Conservation (phyloP, 441 rosid species). For the Hypseocharis bilobata region DNA sequence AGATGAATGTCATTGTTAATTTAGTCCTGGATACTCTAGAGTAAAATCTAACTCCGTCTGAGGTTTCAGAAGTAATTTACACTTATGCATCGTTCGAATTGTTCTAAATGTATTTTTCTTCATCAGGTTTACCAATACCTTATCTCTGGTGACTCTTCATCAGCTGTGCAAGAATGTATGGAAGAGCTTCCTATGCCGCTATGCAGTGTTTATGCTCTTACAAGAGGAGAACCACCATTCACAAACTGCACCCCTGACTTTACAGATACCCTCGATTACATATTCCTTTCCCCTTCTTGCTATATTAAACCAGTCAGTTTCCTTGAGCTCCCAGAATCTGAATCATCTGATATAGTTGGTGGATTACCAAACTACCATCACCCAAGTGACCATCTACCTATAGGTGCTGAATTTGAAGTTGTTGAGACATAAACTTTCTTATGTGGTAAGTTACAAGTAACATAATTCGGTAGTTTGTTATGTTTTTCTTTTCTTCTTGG, state of each 20-base stretch:
- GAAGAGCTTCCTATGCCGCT: constrained; percentile 56
- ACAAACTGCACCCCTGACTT: constrained; percentile 83
- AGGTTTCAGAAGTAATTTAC: background rate
- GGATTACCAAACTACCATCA: constrained; percentile 68
- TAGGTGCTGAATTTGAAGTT: constrained; percentile 70
- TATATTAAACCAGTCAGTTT: constrained; percentile 48
- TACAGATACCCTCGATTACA: constrained; percentile 68
- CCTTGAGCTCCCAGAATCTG: constrained; percentile 52
- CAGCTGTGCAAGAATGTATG: constrained; percentile 26
- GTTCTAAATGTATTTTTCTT: background rate
- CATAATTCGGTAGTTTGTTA: background rate
- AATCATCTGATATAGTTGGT: constrained; percentile 50
- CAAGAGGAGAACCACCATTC: constrained; percentile 73
- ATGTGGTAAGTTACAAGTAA: background rate
- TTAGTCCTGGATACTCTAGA: background rate
- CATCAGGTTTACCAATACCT: constrained; percentile 74
- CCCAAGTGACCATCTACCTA: constrained; percentile 91
- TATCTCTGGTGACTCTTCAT: constrained; percentile 41
- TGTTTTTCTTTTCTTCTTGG: background rate
- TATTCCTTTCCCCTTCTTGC: constrained; percentile 59
- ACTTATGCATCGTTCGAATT: background rate
- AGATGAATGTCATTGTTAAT: background rate
- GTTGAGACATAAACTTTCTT: background rate
- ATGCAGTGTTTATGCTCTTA: constrained; percentile 53
- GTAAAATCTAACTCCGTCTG: background rate